Evolutionary conservation across 1,139 yeast species (phyloP).

Genomic region (Debaryomyces robertsiae): DNA sequence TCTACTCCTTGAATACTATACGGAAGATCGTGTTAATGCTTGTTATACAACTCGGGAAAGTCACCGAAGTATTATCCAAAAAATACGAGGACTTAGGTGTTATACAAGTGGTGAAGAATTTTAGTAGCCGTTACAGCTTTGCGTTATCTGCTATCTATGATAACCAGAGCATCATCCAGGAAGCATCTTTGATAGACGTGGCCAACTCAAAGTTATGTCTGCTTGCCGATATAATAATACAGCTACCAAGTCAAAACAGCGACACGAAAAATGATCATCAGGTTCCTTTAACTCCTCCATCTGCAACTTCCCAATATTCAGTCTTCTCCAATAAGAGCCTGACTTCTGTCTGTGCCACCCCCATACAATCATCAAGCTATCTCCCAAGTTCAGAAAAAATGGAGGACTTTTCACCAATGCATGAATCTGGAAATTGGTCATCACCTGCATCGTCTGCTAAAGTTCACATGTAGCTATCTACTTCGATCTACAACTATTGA

Average conservation of each 20-base stretch:
- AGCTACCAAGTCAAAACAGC: conserved; percentile 23
- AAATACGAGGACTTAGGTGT: conserved; percentile 53
- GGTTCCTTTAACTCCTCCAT: conserved; percentile 45
- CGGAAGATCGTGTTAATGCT: conserved; percentile 50
- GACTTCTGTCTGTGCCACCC: conserved; percentile 32
- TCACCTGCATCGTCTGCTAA: conserved; percentile 15
- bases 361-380: conserved; percentile 22
- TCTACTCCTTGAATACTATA: conserved; percentile 40
- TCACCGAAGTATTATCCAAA: conserved; percentile 57
- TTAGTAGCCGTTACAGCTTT: conserved; percentile 29
- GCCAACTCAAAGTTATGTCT: conserved; percentile 19
- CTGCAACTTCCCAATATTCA: conserved; percentile 45
- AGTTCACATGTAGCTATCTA: conserved; percentile 9
- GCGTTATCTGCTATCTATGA: conserved; percentile 31
- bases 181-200: conserved; percentile 12
- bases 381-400: conserved; percentile 12
- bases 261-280: conserved; percentile 12
- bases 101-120: conserved; percentile 40
- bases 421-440: conserved; percentile 13
- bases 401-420: conserved; percentile 15
- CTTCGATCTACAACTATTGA: conserved; percentile 5
- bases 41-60: conserved; percentile 45
- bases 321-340: conserved; percentile 37
- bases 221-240: conserved; percentile 31
- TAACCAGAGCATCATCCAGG: conserved; percentile 22